Conservation (phyloP, 805 yeast genomes). For the Ogataea trehaloabstinens region DNA sequence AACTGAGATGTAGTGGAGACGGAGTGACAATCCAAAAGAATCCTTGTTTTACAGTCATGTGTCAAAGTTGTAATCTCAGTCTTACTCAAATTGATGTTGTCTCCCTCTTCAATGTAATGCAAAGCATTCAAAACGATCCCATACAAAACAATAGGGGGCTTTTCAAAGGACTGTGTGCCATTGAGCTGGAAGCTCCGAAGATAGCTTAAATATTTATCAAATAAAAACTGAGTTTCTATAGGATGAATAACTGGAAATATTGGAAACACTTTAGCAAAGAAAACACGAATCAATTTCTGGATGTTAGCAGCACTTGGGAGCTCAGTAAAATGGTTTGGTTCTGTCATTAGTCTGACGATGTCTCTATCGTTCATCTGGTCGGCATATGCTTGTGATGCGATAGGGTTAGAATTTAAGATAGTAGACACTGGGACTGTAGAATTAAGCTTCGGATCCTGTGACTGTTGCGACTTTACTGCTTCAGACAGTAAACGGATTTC, state of each 20-base stretch:
- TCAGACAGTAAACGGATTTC: constrained; percentile 1
- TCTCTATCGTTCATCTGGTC: background rate
- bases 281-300: constrained; percentile 5
- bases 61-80: constrained; percentile 6
- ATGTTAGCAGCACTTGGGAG: constrained; percentile 4
- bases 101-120: constrained; percentile 8
- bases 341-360: background rate
- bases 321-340: background rate
- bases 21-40: constrained; percentile 19
- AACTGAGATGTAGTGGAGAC: constrained; percentile 23
- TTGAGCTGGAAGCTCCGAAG: constrained; percentile 1
- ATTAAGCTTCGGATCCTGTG: background rate
- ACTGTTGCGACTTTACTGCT: background rate
- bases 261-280: constrained; percentile 9
- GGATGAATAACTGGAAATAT: constrained; percentile 19
- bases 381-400: background rate
- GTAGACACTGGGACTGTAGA: constrained; percentile 1
- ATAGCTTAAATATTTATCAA: constrained; percentile 4
- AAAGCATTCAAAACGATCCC: constrained; percentile 20
- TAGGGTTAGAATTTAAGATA: background rate
- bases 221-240: constrained; percentile 1
- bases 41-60: constrained; percentile 18
- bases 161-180: background rate
- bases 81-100: background rate
- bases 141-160: constrained; percentile 15